phyloP scores from a whole-genome alignment of 768 basidiomycete species.

The Podaxis sp. region DNA sequence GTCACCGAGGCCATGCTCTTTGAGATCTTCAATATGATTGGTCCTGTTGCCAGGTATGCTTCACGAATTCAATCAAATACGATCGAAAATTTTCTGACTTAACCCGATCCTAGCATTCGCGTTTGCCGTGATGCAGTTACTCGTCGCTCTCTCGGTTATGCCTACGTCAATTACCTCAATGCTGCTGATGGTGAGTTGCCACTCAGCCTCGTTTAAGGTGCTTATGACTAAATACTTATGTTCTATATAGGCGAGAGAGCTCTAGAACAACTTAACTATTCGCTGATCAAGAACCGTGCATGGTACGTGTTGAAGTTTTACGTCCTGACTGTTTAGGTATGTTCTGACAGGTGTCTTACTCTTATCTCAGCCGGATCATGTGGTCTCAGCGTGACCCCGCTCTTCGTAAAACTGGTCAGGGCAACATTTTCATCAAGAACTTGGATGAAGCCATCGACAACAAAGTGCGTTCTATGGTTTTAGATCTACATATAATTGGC shows the following conservation, averaged over 20 bases:
- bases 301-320: conserved; percentile 54
- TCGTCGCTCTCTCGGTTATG: conserved; percentile 98
- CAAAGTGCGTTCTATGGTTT: conserved; percentile 55
- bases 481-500: not conserved
- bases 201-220: not conserved
- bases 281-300: conserved; percentile 95
- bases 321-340: conserved; percentile 15
- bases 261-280: conserved; percentile 98
- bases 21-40: conserved; percentile 99
- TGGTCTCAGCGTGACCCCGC: conserved; percentile 99
- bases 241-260: conserved; percentile 82
- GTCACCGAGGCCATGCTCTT: conserved; percentile 99
- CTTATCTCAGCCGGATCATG: conserved; percentile 87
- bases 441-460: conserved; percentile 96
- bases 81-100: conserved; percentile 13
- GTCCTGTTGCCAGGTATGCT: conserved; percentile 91
- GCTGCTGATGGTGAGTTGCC: conserved; percentile 75
- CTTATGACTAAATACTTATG: conserved; percentile 7
- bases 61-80: not conserved
- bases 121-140: conserved; percentile 99
- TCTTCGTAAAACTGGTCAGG: conserved; percentile 98
- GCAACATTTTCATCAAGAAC: conserved; percentile 99
- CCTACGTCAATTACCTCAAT: conserved; percentile 99
- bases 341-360: conserved; percentile 16
- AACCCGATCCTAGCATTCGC: conserved; percentile 68